Evolutionary conservation across 148 eudicot genomes (phyloP), one percentile per base, ranked within the genome.

Genomic region (Drosera capensis): DNA sequence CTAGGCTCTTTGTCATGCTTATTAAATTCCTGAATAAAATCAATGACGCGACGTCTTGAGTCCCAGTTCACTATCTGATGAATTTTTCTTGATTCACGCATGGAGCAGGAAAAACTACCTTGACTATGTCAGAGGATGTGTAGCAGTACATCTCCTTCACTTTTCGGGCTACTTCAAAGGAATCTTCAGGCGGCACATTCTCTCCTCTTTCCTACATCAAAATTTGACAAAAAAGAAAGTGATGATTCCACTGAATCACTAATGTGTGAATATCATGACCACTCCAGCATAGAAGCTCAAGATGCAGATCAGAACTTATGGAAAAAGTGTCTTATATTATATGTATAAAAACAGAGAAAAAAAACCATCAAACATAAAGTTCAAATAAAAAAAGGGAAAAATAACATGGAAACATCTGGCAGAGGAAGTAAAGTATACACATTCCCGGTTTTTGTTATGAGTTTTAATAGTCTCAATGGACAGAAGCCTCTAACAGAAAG

Each of bases 111-210:
- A 6, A 25, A 18, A 41, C 38, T 52, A 78, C 97, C 94, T 88
- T 88, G 41, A 88, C 97, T 67, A 88, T 80, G 55, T 88, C 97
- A 25, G 97, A 83, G 73, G 71, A 59, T 48, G 97, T 88, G 63
- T 88, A 88, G 70, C 97, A 83, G 69, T 80, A 73, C 70, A 76
- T 82, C 70, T 88, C 96, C 72, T 88, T 88, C 49, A 88, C 86
- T 61, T 80, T 82, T 39, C 96, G 78, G 52, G 97, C 97, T 52
- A 88, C 97, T 49, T 88, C 97, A 69, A 83, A 78, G 23, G 94
- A 88, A 50, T 88, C 97, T 51, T 88, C 97, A 18, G 86, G 84
- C 12, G 97, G 97, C 54, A 83, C 71, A 56, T 80, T 77, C 73
- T 88, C 97, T 49, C 97, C 97, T 65, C 97, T 80, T 88, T 88